Conservation (phyloP, 148 eudicot species). For the Agrostemma githago region DNA sequence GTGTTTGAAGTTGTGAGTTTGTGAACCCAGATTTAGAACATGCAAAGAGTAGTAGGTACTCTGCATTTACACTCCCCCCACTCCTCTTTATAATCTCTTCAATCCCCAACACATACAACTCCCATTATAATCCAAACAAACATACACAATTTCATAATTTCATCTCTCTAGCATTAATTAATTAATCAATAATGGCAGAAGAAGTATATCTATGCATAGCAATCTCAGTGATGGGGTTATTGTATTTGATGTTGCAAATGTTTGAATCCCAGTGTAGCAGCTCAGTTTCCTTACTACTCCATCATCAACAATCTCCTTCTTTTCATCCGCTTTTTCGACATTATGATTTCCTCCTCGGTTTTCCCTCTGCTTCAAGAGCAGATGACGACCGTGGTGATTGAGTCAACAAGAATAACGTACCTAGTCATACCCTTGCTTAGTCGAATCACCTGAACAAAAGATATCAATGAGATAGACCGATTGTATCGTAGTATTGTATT, state of each 20-base stretch:
- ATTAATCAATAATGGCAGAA: slow-evolving; percentile 5
- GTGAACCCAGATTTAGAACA: neutral
- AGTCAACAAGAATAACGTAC: neutral
- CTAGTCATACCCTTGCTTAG: neutral
- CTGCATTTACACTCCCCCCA: neutral
- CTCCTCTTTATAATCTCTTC: neutral
- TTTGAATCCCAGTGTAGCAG: slow-evolving; percentile 16
- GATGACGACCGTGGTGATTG: neutral
- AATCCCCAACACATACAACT: neutral
- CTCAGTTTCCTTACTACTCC: slow-evolving; percentile 24
- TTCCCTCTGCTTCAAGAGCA: neutral
- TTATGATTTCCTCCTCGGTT: neutral
- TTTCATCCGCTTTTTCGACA: slow-evolving; percentile 9
- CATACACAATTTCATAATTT: neutral
- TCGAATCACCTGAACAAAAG: too few species aligned
- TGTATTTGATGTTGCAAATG: slow-evolving; percentile 13
- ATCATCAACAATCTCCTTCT: slow-evolving; percentile 14
- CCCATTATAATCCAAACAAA: neutral
- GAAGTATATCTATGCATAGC: slow-evolving; percentile 16
- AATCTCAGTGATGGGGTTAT: slow-evolving; percentile 10
- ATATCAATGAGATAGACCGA: too few species aligned
- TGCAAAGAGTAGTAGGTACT: neutral
- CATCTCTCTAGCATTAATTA: neutral
- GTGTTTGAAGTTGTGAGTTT: neutral
- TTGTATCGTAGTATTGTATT: too few species aligned